Base-by-base conservation (phyloP, 768 basidiomycete species). In the Crucibulum laeve region DNA sequence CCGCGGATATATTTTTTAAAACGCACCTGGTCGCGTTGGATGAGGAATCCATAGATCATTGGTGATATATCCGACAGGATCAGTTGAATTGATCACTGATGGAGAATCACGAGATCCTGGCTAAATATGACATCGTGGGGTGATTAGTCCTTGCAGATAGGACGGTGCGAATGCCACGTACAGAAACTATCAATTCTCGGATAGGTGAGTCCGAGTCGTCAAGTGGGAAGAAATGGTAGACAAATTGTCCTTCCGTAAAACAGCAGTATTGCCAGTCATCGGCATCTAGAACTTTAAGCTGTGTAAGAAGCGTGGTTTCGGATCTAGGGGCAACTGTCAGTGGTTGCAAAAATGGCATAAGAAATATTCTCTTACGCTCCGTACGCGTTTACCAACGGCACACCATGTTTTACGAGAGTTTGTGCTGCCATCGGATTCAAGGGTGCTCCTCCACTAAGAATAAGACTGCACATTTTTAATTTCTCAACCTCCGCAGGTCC, bases 41-140 rank as follows among this genome's bases (percentile, higher is more conserved):
- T 58, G 56, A 11, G 30, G 41, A 15, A 45, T 39, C 56, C 56
- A 58, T 18, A 54, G 17, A 44, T 58, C 56, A 14, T 14, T 43
- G 4, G 54, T 49, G 15, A 43, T 28, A 25, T 53, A 58, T 14
- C 56, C 56, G 7, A 42, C 36, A 3, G 56, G 56, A 35, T 56
- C 34, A 8, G 43, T 18, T 22, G 52, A 48, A 38, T 53, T 58
- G 21, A 56, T 33, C 5, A 53, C 48, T n/a, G 50, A 48, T 2
- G 56, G 58, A 14, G 51, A 34, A 21, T 38, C 40, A 25, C 47
- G 44, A 8, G 43, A 33, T 11, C 42, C 39, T 5, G 56, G 54
- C 56, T 57, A 15, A 23, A 37, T 13, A 37, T 19, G 11, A 10
- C 14, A 10, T 21, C 19, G 7, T 6, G 17, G 19, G 19, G 14